A percentile compares a stretch with the other conserved stretches of the same genome.
Evolutionary conservation across 768 basidiomycete genomes (phyloP).

Genomic region (Macrolepiota fuliginosa): DNA sequence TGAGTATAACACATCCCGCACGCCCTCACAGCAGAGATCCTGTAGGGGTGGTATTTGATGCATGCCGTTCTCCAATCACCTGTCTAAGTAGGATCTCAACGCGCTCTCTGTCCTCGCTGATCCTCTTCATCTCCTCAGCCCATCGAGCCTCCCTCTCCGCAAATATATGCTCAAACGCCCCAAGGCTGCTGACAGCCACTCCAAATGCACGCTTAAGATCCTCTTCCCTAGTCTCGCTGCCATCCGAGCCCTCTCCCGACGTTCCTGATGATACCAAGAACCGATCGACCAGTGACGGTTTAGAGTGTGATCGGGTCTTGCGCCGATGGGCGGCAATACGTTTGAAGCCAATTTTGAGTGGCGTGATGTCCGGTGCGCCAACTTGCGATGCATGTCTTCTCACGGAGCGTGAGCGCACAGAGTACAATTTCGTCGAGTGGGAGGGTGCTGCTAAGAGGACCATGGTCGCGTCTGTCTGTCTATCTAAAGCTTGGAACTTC

Average conservation of each 20-base stretch:
- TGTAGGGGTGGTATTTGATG: not conserved
- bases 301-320: slow-evolving; percentile 35
- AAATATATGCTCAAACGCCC: slow-evolving; percentile 60
- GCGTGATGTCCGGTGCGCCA: slow-evolving; percentile 47
- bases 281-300: slow-evolving; percentile 43
- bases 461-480: slow-evolving; percentile 80
- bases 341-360: slow-evolving; percentile 56
- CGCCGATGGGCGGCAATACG: slow-evolving; percentile 57
- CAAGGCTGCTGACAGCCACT: slow-evolving; percentile 64
- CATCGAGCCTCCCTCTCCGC: slow-evolving; percentile 68
- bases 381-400: slow-evolving; percentile 50
- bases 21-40: not conserved
- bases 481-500: slow-evolving; percentile 76
- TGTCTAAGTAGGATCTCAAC: slow-evolving; percentile 67
- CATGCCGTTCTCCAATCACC: slow-evolving; percentile 45
- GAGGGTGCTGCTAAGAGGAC: slow-evolving; percentile 73
- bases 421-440: slow-evolving; percentile 64
- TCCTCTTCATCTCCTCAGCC: slow-evolving; percentile 65
- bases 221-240: slow-evolving; percentile 52
- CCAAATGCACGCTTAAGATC: slow-evolving; percentile 70
- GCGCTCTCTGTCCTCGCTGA: slow-evolving; percentile 64
- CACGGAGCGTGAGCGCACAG: slow-evolving; percentile 65
- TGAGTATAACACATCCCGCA: not conserved
- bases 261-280: slow-evolving; percentile 43
- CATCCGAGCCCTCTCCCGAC: slow-evolving; percentile 56